These are phyloP conservation scores for Hevea brasiliensis DNA, from an alignment of 345 rosid genomes.

Conservation along the genomic window DNA sequence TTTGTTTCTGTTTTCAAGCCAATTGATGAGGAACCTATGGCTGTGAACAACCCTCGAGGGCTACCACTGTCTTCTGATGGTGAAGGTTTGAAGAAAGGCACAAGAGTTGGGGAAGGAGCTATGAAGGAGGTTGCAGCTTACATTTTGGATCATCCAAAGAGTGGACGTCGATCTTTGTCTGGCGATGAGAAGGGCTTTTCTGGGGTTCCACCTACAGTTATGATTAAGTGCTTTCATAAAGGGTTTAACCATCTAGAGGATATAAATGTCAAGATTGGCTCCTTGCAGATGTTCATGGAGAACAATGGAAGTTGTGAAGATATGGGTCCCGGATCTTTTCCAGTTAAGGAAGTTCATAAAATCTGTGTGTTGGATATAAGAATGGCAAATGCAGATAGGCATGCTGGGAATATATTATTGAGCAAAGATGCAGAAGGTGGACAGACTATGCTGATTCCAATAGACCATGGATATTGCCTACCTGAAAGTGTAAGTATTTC, in stretches of 20 bases:
- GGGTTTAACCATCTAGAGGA: slow-evolving; percentile 38
- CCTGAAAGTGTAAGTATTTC: slow-evolving; percentile 41
- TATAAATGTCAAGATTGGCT: slow-evolving; percentile 36
- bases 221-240: slow-evolving; percentile 36
- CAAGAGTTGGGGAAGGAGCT: slow-evolving; percentile 50
- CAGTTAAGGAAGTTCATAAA: slow-evolving; percentile 48
- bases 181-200: slow-evolving; percentile 39
- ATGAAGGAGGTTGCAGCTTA: slow-evolving; percentile 50
- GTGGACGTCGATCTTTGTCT: slow-evolving; percentile 14
- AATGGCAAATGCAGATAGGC: slow-evolving; percentile 52
- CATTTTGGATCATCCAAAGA: slow-evolving; percentile 46
- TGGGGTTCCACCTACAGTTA: slow-evolving; percentile 44
- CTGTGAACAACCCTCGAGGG: slow-evolving; percentile 41
- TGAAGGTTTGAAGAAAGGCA: slow-evolving; percentile 48
- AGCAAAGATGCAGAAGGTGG: slow-evolving; percentile 27
- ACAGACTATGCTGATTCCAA: slow-evolving; percentile 36
- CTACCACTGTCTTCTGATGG: slow-evolving; percentile 41
- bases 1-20: slow-evolving; percentile 53
- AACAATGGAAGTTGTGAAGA: slow-evolving; percentile 48
- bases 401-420: slow-evolving; percentile 44
- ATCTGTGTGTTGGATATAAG: slow-evolving; percentile 44
- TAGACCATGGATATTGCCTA: slow-evolving; percentile 52
- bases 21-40: slow-evolving; percentile 52
- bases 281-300: slow-evolving; percentile 46
- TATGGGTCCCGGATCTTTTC: slow-evolving; percentile 45